Conservation (phyloP, 139 green algal genomes). For the Asterochloris erici region DNA sequence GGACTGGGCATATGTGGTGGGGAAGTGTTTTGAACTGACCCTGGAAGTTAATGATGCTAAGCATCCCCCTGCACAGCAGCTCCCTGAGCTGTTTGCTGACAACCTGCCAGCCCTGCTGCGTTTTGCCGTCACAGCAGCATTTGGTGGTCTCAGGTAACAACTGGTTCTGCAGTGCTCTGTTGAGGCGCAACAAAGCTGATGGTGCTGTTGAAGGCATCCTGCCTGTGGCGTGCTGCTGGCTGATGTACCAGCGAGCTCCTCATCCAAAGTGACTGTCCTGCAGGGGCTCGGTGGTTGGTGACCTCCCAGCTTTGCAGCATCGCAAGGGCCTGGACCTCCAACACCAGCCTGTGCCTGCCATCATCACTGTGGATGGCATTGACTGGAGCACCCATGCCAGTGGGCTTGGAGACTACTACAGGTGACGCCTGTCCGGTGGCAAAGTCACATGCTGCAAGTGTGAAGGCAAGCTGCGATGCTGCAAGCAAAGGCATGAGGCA, state of each 20-base stretch:
- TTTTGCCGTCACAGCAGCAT: constrained; percentile 39
- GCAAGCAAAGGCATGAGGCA: neutral
- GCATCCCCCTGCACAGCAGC: constrained; percentile 47
- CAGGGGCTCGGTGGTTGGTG: constrained; percentile 12
- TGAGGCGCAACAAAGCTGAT: neutral
- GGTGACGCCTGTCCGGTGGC: neutral
- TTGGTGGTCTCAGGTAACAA: constrained; percentile 40
- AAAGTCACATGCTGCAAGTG: neutral
- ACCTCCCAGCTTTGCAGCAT: neutral
- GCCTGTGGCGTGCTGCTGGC: neutral
- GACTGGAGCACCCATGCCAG: constrained; percentile 18
- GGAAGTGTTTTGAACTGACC: constrained; percentile 78
- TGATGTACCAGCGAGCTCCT: neutral
- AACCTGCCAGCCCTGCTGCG: constrained; percentile 63
- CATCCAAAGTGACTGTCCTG: neutral
- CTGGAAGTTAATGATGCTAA: constrained; percentile 84
- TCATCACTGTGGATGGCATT: constrained; percentile 48
- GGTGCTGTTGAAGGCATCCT: neutral
- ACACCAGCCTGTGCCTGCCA: constrained; percentile 27
- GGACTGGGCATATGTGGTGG: constrained; percentile 87
- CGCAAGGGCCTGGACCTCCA: neutral
- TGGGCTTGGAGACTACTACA: constrained; percentile 45
- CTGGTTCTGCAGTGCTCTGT: neutral
- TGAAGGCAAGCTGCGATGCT: too few relatives aligned
- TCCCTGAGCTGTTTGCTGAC: constrained; percentile 60